Percentiles rank a stretch among this genome's conserved stretches.
These are phyloP conservation scores for Mycena albidolilacea DNA, from an alignment of 768 basidiomycete genomes.

Conservation along the genomic window DNA sequence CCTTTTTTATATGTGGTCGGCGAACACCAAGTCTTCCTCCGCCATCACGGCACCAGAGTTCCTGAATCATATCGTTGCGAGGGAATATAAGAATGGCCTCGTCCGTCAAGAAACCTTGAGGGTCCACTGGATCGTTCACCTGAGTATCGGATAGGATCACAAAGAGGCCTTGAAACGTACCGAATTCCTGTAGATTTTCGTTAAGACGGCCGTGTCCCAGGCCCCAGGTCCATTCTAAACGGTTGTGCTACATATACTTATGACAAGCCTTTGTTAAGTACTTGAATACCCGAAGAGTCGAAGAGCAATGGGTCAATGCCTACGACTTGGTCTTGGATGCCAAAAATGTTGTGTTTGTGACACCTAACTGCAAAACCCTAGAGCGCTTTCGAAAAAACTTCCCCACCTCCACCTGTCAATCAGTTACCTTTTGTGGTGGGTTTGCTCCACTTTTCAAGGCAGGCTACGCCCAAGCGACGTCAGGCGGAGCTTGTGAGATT, in stretches of 20 bases:
- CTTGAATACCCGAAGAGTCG: background rate
- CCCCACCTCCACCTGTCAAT: too few species aligned
- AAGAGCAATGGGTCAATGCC: too few species aligned
- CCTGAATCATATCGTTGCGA: background rate
- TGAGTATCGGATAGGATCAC: background rate
- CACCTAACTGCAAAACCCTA: too few species aligned
- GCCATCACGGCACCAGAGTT: background rate
- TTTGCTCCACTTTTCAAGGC: too few species aligned
- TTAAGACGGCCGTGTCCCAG: background rate
- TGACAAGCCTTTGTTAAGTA: background rate
- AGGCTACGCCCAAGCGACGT: too few species aligned
- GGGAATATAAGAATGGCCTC: constrained; percentile 1
- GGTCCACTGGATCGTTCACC: background rate
- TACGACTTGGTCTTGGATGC: background rate
- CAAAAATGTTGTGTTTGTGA: background rate
- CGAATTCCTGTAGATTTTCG: background rate
- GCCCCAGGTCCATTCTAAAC: constrained; percentile 25
- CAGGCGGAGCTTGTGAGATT: too few species aligned
- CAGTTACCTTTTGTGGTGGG: too few species aligned
- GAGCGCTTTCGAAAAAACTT: too few species aligned
- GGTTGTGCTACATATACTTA: constrained; percentile 12
- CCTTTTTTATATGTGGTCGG: constrained; percentile 8
- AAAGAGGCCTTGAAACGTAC: background rate
- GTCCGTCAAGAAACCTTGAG: background rate
- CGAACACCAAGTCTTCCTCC: background rate